Conservation (phyloP, 352 stramenopile species). For the Phytophthora meadii region DNA sequence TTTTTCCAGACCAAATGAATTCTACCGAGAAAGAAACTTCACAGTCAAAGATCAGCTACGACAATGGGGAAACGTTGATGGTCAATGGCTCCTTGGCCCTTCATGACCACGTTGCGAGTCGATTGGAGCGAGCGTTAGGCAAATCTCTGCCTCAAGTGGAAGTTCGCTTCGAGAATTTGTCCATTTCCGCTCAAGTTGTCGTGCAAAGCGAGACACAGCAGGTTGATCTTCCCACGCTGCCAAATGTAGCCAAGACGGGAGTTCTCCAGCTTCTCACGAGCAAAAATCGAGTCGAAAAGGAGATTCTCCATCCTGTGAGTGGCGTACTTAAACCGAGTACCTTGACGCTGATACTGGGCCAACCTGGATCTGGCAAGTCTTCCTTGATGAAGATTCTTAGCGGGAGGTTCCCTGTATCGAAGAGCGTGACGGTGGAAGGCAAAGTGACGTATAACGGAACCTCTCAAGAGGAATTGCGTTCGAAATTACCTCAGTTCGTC, state of each 20-base stretch:
- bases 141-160: slow-evolving; percentile 44
- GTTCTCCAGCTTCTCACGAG: slow-evolving; percentile 9
- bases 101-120: slow-evolving; percentile 32
- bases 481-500: slow-evolving; percentile 36
- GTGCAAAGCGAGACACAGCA: slow-evolving; percentile 2
- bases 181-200: slow-evolving; percentile 5
- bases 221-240: slow-evolving; percentile 15
- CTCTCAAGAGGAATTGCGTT: slow-evolving; percentile 13
- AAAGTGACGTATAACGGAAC: slow-evolving; percentile 37
- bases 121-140: slow-evolving; percentile 38
- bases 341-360: slow-evolving; percentile 15
- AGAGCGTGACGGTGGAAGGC: slow-evolving; percentile 30
- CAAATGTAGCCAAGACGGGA: slow-evolving; percentile 12
- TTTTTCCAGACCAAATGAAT: slow-evolving; percentile 4
- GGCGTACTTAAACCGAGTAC: slow-evolving; percentile 36
- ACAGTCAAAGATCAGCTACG: slow-evolving; percentile 9
- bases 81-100: slow-evolving; percentile 34
- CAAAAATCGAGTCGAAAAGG: slow-evolving; percentile 27
- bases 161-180: slow-evolving; percentile 13
- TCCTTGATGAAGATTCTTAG: slow-evolving; percentile 35
- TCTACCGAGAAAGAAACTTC: slow-evolving; percentile 2
- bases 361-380: slow-evolving; percentile 17
- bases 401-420: slow-evolving; percentile 25
- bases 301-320: slow-evolving; percentile 36
- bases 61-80: slow-evolving; percentile 24